Conservation (phyloP, 2,329 filamentous ascomycete genomes). For the Ambrosiella cleistominuta region DNA sequence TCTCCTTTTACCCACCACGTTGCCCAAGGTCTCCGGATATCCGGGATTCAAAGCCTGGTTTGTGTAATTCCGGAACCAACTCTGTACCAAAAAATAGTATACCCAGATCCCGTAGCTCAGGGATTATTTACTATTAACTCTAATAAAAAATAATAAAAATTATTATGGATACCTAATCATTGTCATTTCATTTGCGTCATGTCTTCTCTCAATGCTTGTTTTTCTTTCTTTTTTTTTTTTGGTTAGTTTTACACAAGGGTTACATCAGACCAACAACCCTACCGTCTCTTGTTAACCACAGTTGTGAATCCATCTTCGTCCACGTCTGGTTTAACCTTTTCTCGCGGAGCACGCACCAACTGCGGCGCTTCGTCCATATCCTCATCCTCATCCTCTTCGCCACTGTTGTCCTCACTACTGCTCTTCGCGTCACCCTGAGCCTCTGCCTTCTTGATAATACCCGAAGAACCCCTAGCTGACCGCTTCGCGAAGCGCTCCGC, state of each 20-base stretch:
- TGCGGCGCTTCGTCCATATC: constrained; percentile 54
- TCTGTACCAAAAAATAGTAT: no score
- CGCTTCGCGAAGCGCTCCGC: constrained; percentile 45
- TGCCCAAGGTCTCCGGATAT: no score
- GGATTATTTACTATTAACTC: no score
- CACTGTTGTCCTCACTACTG: constrained; percentile 36
- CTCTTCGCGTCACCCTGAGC: constrained; percentile 38
- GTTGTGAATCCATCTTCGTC: constrained; percentile 72
- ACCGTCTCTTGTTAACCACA: constrained; percentile 40
- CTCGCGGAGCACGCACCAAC: constrained; percentile 37
- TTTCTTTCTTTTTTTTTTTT: neutral
- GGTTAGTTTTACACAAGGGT: neutral
- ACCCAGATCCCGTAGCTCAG: no score
- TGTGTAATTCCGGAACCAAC: no score
- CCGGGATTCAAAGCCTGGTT: no score
- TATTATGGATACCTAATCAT: no score
- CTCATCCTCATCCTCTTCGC: constrained; percentile 36
- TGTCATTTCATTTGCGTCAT: no score
- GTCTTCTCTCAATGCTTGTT: neutral
- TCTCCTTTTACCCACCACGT: no score
- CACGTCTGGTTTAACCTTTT: constrained; percentile 51
- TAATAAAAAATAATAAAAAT: no score
- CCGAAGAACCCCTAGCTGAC: constrained; percentile 31
- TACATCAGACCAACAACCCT: neutral
- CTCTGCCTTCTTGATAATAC: constrained; percentile 36